Base-by-base conservation (phyloP, 352 stramenopile genomes). In the Phytophthora cryptogea region DNA sequence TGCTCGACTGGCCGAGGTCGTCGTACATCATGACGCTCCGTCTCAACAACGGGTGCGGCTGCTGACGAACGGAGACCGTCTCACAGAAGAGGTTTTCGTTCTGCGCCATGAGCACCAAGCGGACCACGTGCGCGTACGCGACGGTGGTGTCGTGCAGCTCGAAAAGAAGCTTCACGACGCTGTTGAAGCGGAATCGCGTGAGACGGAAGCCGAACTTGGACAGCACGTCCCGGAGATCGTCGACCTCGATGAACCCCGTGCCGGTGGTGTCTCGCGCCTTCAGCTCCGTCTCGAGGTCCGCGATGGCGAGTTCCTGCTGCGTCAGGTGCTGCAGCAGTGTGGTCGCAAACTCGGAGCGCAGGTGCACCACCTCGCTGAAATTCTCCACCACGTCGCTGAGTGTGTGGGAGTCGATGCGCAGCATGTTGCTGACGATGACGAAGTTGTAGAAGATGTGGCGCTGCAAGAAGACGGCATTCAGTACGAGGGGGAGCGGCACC, bases 361-460 rank as follows among this genome's bases (percentile, higher is more conserved):
- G 50, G 11, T 67, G 51, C 13, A 88, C 70, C n/a, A 77, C 73
- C 43, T 89, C 78, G 4, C 51, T 77, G 42, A 90, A 89, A 46
- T 90, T 75, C 10, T 73, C 63, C 49, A 89, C 71, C 4, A 89
- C 74, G 14, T 87, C 67, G 16, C 71, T 72, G 1, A 90, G 69
- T 9, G 80, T 78, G 1, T 60, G 51, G 0, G 72, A 68, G 23
- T 90, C 71, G 0, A 90, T 78, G 5, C 64, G 68, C 0, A 84
- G 63, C 10, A 83, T 73, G 47, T 75, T 77, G 23, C 64, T 78
- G 16, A 88, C 67, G 42, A 90, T 51, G 27, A 88, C 65, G 20
- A 87, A 90, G 45, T 83, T 61, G 49, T 77, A 80, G 28, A 88
- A 68, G 36, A 90, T 89, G 32, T 61, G 66, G 1, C 63, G 77